Evolutionary conservation across 768 basidiomycete species (phyloP).

Genomic region (Zangia roseola): DNA sequence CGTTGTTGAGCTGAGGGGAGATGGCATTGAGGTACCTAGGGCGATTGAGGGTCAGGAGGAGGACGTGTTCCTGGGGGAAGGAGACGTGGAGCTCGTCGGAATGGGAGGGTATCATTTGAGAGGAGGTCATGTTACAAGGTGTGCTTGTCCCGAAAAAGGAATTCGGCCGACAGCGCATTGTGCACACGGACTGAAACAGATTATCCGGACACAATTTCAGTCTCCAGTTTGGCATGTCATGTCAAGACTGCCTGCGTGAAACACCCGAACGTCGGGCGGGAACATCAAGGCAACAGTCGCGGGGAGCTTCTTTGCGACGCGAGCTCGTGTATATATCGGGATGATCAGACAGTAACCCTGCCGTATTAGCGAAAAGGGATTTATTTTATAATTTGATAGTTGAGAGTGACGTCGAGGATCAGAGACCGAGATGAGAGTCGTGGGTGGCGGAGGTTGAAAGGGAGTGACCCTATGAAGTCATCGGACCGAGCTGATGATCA

Average conservation of each 20-base stretch:
- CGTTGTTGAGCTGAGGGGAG: conserved; percentile 53
- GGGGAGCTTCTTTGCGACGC: conserved; percentile 8
- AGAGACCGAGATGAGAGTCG: conserved; percentile 27
- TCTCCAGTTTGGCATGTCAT: background rate
- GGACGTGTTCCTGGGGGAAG: conserved; percentile 49
- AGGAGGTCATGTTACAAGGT: background rate
- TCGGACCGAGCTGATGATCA: conserved; percentile 20
- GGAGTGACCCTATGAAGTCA: conserved; percentile 21
- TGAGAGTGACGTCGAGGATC: conserved; percentile 1
- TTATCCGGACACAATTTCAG: conserved; percentile 12
- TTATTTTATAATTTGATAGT: too few species aligned
- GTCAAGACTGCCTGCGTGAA: conserved; percentile 11
- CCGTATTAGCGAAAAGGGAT: too few species aligned
- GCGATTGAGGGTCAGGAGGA: conserved; percentile 62
- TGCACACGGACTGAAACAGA: conserved; percentile 8
- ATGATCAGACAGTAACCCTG: background rate
- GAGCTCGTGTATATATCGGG: conserved; percentile 23
- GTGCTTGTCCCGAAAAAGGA: conserved; percentile 6
- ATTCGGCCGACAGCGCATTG: background rate
- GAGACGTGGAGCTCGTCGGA: conserved; percentile 38
- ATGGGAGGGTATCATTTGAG: conserved; percentile 23
- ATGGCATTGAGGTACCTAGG: conserved; percentile 74
- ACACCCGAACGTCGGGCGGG: conserved; percentile 24
- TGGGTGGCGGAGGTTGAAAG: conserved; percentile 15
- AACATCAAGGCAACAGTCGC: background rate